phyloP scores from a whole-genome alignment of 2,329 filamentous ascomycete genomes.

The Colletotrichum scovillei region DNA sequence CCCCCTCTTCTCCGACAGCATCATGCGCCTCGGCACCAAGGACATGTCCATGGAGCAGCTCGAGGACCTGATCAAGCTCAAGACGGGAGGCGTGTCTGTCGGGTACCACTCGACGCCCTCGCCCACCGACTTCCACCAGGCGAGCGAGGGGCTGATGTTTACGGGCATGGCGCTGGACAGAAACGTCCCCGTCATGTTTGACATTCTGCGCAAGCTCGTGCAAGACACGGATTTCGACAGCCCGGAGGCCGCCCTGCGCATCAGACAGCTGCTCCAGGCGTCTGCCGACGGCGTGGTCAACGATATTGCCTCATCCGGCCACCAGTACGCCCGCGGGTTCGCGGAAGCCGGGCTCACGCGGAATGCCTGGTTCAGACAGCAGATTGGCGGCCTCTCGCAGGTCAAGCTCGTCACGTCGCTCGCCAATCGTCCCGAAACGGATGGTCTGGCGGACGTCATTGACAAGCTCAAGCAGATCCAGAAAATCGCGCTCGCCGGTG shows the following conservation, averaged over 20 bases:
- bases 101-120: slow-evolving; percentile 86
- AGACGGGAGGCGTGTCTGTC: slow-evolving; percentile 90
- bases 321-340: slow-evolving; percentile 85
- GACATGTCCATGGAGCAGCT: slow-evolving; percentile 92
- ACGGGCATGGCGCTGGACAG: slow-evolving; percentile 89
- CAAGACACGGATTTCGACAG: slow-evolving; percentile 91
- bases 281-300: slow-evolving; percentile 92
- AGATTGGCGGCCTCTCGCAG: slow-evolving; percentile 91
- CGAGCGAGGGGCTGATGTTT: slow-evolving; percentile 85
- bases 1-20: slow-evolving; percentile 89
- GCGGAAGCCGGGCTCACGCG: slow-evolving; percentile 84
- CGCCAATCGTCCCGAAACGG: slow-evolving; percentile 76
- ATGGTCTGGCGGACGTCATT: slow-evolving; percentile 80
- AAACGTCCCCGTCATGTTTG: slow-evolving; percentile 92
- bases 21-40: slow-evolving; percentile 93
- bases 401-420: slow-evolving; percentile 85
- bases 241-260: slow-evolving; percentile 81
- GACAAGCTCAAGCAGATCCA: slow-evolving; percentile 89
- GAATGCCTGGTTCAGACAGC: slow-evolving; percentile 79
- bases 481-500: slow-evolving; percentile 76
- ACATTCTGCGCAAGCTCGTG: slow-evolving; percentile 83
- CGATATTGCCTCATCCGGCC: slow-evolving; percentile 89
- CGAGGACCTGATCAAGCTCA: slow-evolving; percentile 95
- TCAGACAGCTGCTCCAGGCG: slow-evolving; percentile 87
- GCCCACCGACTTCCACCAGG: slow-evolving; percentile 76